Evolutionary conservation across 768 basidiomycete genomes (phyloP).

Genomic region (Hypholoma sublateritium): DNA sequence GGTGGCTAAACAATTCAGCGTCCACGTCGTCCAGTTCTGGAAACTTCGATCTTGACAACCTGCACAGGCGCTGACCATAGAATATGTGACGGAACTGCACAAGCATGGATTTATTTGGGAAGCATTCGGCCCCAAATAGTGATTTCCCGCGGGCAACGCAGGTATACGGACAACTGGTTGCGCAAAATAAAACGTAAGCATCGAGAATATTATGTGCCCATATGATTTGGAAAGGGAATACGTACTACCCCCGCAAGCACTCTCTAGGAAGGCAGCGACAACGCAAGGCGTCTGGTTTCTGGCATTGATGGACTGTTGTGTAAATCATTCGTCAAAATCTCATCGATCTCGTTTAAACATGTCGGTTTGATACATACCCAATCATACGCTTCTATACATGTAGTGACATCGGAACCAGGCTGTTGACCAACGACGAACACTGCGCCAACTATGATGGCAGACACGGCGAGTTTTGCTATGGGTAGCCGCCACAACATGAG

Average conservation of each 20-base stretch:
- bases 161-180: conserved; percentile 37
- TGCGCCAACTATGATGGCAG: conserved; percentile 6
- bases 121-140: conserved; percentile 43
- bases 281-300: conserved; percentile 48
- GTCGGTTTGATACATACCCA: conserved; percentile 29
- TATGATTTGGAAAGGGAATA: neutral
- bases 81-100: conserved; percentile 62
- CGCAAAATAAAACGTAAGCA: neutral
- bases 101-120: conserved; percentile 38
- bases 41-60: conserved; percentile 52
- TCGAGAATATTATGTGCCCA: neutral
- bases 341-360: neutral
- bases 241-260: conserved; percentile 33
- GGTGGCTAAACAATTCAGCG: conserved; percentile 31
- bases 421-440: conserved; percentile 28
- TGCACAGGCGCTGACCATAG: conserved; percentile 57
- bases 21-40: conserved; percentile 38
- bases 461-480: conserved; percentile 4
- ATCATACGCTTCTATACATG: conserved; percentile 32
- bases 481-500: neutral
- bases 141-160: conserved; percentile 33
- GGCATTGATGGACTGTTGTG: conserved; percentile 39
- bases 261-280: conserved; percentile 48
- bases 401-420: conserved; percentile 31
- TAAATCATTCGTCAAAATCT: neutral